phyloP scores from a whole-genome alignment of 2,329 filamentous ascomycete genomes.

The Aspergillus sp. region DNA sequence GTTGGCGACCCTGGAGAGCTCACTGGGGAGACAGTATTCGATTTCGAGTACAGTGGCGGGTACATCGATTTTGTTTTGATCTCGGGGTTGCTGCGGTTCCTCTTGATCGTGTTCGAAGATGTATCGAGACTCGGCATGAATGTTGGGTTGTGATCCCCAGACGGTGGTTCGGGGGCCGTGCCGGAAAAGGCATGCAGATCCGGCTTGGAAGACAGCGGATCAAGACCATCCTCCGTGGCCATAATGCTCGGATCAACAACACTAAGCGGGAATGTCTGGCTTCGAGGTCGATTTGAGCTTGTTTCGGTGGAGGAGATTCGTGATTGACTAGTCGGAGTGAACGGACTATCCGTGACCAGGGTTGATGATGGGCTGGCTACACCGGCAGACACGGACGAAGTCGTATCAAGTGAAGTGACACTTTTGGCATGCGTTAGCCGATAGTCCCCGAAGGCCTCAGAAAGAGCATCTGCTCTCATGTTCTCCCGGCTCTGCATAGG shows the following conservation, averaged over 20 bases:
- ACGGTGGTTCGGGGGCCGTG: slow-evolving; percentile 50
- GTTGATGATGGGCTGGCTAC: slow-evolving; percentile 72
- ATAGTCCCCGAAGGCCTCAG: slow-evolving; percentile 61
- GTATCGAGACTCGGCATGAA: slow-evolving; percentile 21
- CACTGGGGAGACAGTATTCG: slow-evolving; percentile 46
- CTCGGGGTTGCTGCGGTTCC: slow-evolving; percentile 44
- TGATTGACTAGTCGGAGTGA: slow-evolving; percentile 55
- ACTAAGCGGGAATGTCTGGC: slow-evolving; percentile 79
- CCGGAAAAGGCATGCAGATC: slow-evolving; percentile 39
- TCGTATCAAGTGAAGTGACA: slow-evolving; percentile 64
- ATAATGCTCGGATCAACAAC: slow-evolving; percentile 50
- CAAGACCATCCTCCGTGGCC: slow-evolving; percentile 48
- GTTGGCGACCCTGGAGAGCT: slow-evolving; percentile 66
- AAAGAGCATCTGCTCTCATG: slow-evolving; percentile 58
- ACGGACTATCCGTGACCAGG: slow-evolving; percentile 76
- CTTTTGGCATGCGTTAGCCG: slow-evolving; percentile 65
- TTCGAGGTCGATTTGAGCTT: slow-evolving; percentile 72
- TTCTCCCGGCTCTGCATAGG: slow-evolving; percentile 69
- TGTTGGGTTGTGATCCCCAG: slow-evolving; percentile 47
- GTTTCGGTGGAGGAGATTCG: slow-evolving; percentile 46
- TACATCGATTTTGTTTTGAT: slow-evolving; percentile 43
- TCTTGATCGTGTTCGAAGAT: slow-evolving; percentile 37
- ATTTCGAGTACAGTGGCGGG: slow-evolving; percentile 36
- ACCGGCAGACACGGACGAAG: slow-evolving; percentile 66
- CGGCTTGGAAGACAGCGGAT: slow-evolving; percentile 56